Evolutionary conservation across 148 eudicot species (phyloP), one percentile per base, ranked within the genome.

Genomic region (Silene uniflora): DNA sequence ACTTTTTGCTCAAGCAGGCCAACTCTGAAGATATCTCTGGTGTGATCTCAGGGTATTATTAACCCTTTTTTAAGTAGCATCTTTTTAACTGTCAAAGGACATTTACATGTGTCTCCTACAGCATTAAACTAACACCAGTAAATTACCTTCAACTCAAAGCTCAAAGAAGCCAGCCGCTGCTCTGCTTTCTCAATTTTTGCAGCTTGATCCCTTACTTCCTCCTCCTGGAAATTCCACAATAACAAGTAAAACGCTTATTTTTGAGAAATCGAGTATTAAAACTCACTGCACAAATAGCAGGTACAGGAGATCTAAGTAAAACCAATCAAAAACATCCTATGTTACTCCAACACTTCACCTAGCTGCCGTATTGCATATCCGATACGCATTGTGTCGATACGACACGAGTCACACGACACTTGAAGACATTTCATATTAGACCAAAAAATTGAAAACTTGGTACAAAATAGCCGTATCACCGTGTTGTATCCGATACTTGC

Each of bases 151-250:
- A 95, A 52, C 76, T 95, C 93, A 84, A 83, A 88, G 82, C 72
- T 84, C 82, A 95, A 77, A 70, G 97, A 88, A 39, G 97, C 87
- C 78, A 92, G 62, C 17, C 90, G 85, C 85, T 91, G 93, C 88
- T 92, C 97, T 6, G 93, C 92, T 62, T 83, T 72, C 85, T 95
- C 98, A 76, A 92, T 78, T 82, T 86, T 95, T 55, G 87, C 65
- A 70, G 87, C 81, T 85, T 89, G 91, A 59, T 92, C 90, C 85
- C 77, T 95, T 23, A 95, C 76, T 81, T 89, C 98, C 22, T 87
- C 86, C 63, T 90, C 98, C 98, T 95, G 87, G 72, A 88, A 73
- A 19, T 69, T 61, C 63, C 70, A 64, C 8, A 67, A 56, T 16
- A 74, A 62, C 19, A 77, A 73, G 67, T 35, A 21, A 81, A 81